Percentiles rank a stretch among this genome's conserved stretches.
Conservation (phyloP, 1,139 yeast genomes). For the Pichia sp. region DNA sequence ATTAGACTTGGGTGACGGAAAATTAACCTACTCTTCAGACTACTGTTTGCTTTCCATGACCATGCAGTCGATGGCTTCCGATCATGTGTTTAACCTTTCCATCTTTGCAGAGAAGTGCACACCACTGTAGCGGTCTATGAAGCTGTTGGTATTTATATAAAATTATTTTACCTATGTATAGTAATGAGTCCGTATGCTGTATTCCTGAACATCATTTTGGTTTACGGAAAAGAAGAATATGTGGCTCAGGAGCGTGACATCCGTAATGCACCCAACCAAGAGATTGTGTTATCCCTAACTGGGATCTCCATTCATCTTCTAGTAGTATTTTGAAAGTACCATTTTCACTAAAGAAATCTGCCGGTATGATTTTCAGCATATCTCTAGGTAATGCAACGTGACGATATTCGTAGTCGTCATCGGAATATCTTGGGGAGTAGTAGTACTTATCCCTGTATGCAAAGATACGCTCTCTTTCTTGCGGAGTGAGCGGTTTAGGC, state of each 20-base stretch:
- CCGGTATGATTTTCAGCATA: conserved; percentile 93
- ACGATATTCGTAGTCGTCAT: conserved; percentile 82
- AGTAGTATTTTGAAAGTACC: conserved; percentile 85
- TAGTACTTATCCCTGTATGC: conserved; percentile 94
- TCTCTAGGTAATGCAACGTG: conserved; percentile 97
- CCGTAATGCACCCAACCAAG: conserved; percentile 99
- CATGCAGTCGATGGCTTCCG: too few relatives aligned
- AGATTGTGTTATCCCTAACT: conserved; percentile 94
- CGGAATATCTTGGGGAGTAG: conserved; percentile 84
- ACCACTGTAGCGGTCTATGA: too few relatives aligned
- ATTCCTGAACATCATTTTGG: conserved; percentile 36
- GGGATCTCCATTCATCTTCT: conserved; percentile 96
- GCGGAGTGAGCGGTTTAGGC: conserved; percentile 73
- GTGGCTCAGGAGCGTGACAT: conserved; percentile 98
- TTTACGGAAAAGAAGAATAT: conserved; percentile 81
- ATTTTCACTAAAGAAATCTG: conserved; percentile 83
- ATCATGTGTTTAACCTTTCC: too few relatives aligned
- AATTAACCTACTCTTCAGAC: too few relatives aligned
- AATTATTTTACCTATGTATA: too few relatives aligned
- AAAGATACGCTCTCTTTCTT: conserved; percentile 78
- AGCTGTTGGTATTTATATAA: too few relatives aligned
- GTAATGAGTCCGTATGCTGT: too few relatives aligned
- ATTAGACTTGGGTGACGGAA: too few relatives aligned
- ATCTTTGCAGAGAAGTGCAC: too few relatives aligned
- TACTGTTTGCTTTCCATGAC: too few relatives aligned